Evolutionary conservation across 768 basidiomycete species (phyloP), one percentile per base, ranked within the genome.

Genomic region (Termitomyces sp.): DNA sequence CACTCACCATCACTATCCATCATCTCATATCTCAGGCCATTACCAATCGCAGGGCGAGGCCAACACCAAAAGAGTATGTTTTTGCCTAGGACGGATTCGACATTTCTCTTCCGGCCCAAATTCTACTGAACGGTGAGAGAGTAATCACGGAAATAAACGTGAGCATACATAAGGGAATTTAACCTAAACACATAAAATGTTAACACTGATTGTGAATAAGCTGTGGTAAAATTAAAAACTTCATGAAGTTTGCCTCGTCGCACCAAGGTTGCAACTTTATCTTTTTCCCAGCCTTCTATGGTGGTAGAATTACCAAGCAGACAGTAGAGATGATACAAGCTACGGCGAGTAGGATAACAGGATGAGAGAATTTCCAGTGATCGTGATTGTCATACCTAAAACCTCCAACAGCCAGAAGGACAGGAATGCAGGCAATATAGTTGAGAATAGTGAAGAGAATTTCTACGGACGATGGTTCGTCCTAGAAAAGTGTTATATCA

Each of bases 211-310:
- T n/a, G 5, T 21, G 11, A 30, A 53, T 40, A 63, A 21, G 42
- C 14, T 38, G 28, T 52, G 55, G 15, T 23, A 38, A 30, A 30
- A 47, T 21, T 31, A 63, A 65, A 21, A 53, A 89, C 89, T 72
- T 94, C 89, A 50, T 79, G 83, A 56, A 98, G 87, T 69, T 89
- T 91, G 5, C 95, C 96, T 56, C 87, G 76, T 19, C 89, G 82
- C 50, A 91, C 84, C 63, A 99, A 79, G 0, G 84, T 89, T 5
- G 94, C 88, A 1, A 85, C 93, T 70, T 89, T 95, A 66, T 98
- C 94, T 72, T 98, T 98, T 70, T 99, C 97, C 91, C 92, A 96
- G 0, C 89, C 85, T 73, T 99, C 97, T 50, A 99, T 98, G 0
- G 97, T 98, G 0, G 96, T 99, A 2, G 87, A 84, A 69, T 99